Evolutionary conservation across 805 yeast species (phyloP).

Genomic region (Sugiyamaella valdiviana): DNA sequence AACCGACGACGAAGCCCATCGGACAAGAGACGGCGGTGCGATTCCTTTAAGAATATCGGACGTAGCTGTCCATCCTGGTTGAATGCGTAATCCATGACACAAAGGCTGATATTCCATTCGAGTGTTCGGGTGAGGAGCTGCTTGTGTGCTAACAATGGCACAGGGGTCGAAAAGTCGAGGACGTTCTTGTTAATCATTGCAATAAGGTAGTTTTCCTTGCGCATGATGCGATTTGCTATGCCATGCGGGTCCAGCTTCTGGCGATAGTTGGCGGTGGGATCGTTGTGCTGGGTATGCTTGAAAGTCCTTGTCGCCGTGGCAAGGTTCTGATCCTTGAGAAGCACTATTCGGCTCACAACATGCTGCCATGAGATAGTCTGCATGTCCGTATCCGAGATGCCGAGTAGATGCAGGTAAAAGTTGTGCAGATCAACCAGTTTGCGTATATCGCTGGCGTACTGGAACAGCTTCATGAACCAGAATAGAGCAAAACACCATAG

Average conservation of each 20-base stretch:
- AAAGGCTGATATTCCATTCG: conserved; percentile 90
- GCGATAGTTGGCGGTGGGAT: conserved; percentile 30
- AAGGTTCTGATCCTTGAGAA: conserved; percentile 74
- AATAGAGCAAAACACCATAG: conserved; percentile 52
- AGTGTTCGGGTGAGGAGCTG: conserved; percentile 68
- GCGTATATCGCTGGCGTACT: conserved; percentile 52
- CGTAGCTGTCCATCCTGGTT: conserved; percentile 78
- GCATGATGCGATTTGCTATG: conserved; percentile 91
- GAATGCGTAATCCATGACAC: conserved; percentile 81
- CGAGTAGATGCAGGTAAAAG: conserved; percentile 67
- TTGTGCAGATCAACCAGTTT: conserved; percentile 67
- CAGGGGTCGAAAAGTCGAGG: conserved; percentile 56
- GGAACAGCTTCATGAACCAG: conserved; percentile 36
- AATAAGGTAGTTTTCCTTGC: conserved; percentile 89
- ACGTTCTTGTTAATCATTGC: conserved; percentile 79
- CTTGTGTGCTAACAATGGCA: conserved; percentile 34
- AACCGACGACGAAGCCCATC: conserved; percentile 72
- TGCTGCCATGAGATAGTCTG: conserved; percentile 93
- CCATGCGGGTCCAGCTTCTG: conserved; percentile 79
- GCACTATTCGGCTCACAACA: conserved; percentile 69
- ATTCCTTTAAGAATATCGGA: conserved; percentile 60
- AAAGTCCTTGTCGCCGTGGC: conserved; percentile 39
- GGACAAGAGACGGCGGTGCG: conserved; percentile 58
- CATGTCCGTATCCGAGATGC: conserved; percentile 70
- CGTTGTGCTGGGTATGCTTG: conserved; percentile 2